These are phyloP conservation scores for Lodderomyces jiufengensis DNA, from an alignment of 1,139 yeast genomes.

Conservation along the genomic window DNA sequence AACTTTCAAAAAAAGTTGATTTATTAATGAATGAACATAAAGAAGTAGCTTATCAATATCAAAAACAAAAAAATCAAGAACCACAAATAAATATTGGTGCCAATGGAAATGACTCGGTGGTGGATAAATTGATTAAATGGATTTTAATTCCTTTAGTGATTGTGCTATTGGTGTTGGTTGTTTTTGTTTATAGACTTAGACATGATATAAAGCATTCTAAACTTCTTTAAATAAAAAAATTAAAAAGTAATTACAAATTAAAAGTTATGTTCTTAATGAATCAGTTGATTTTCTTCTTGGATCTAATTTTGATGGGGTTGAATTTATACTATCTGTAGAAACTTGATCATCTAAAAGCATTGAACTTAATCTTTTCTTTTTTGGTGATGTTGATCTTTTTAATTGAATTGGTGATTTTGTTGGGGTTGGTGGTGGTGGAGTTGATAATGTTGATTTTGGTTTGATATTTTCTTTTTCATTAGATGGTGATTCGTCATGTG, in stretches of 20 bases:
- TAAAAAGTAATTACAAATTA: neutral
- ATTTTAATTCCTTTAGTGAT: conserved; percentile 41
- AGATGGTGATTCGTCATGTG: conserved; percentile 25
- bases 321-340: neutral
- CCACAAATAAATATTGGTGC: neutral
- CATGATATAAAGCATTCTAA: conserved; percentile 55
- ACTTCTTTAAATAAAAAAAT: conserved; percentile 28
- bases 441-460: conserved; percentile 4
- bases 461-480: conserved; percentile 21
- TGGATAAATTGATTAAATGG: conserved; percentile 31
- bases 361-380: conserved; percentile 32
- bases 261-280: neutral
- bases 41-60: conserved; percentile 34
- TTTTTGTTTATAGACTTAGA: conserved; percentile 46
- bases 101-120: neutral
- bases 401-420: conserved; percentile 24
- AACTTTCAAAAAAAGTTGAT: conserved; percentile 38
- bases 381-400: conserved; percentile 39
- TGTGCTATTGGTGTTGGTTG: conserved; percentile 33
- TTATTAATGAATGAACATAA: conserved; percentile 41
- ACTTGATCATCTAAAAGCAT: conserved; percentile 18
- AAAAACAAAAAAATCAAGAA: conserved; percentile 9
- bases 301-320: conserved; percentile 1
- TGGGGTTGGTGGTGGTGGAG: conserved; percentile 19
- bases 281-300: conserved; percentile 3